Evolutionary conservation across 2,329 filamentous ascomycete genomes (phyloP).

Genomic region (Penicillium nordicum): DNA sequence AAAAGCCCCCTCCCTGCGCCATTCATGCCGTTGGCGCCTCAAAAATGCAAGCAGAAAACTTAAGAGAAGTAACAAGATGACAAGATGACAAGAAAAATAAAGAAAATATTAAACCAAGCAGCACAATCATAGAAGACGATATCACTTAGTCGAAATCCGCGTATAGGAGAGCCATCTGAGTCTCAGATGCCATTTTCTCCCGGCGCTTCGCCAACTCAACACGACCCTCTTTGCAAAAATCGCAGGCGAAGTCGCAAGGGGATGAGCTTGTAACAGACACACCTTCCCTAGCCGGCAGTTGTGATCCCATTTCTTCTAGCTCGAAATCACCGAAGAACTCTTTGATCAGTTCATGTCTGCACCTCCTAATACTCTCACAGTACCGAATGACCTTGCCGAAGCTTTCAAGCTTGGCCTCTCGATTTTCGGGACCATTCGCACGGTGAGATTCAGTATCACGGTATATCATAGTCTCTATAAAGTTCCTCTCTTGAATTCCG

Average conservation of each 20-base stretch:
- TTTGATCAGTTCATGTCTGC: slow-evolving; percentile 72
- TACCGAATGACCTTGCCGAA: slow-evolving; percentile 70
- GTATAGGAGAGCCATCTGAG: slow-evolving; percentile 8
- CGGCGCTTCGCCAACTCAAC: slow-evolving; percentile 57
- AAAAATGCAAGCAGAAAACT: not conserved
- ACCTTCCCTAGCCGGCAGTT: slow-evolving; percentile 6
- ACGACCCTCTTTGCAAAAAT: slow-evolving; percentile 68
- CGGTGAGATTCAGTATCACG: slow-evolving; percentile 33
- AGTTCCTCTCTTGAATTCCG: slow-evolving; percentile 78
- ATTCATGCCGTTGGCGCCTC: not conserved
- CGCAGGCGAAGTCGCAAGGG: slow-evolving; percentile 70
- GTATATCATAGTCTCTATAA: slow-evolving; percentile 50
- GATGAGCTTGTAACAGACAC: slow-evolving; percentile 31
- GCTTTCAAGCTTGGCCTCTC: slow-evolving; percentile 55
- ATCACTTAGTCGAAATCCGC: not conserved
- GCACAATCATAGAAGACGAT: not conserved
- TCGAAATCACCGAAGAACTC: slow-evolving; percentile 70
- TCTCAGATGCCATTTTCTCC: slow-evolving; percentile 30
- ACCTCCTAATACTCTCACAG: slow-evolving; percentile 71
- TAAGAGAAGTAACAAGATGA: not conserved
- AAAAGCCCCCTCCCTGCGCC: not conserved
- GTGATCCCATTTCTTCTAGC: slow-evolving; percentile 32
- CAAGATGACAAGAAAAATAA: not conserved
- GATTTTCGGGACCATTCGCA: slow-evolving; percentile 36
- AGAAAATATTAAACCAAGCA: not conserved